phyloP scores from a whole-genome alignment of 208 protist species.

The Leishmania guyanensis region DNA sequence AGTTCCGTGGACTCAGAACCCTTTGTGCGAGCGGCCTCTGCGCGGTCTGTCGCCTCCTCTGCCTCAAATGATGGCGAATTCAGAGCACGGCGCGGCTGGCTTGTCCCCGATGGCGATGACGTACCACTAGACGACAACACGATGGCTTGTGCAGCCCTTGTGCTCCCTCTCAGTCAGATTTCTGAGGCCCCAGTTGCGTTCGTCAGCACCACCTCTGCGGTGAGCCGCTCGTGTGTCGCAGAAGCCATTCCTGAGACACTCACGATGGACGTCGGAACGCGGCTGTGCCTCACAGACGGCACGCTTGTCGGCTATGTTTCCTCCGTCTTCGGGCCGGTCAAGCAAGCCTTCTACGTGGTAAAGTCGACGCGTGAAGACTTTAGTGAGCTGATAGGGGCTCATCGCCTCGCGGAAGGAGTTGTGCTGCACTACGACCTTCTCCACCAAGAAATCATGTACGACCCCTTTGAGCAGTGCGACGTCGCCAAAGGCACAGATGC shows the following conservation, averaged over 20 bases:
- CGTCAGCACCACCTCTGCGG: slow-evolving; percentile 36
- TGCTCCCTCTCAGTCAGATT: slow-evolving; percentile 46
- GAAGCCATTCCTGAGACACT: slow-evolving; percentile 44
- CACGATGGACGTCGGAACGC: slow-evolving; percentile 67
- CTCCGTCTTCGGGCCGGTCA: slow-evolving; percentile 69
- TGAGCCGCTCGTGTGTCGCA: slow-evolving; percentile 43
- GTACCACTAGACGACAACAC: slow-evolving; percentile 16
- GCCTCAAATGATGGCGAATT: background rate
- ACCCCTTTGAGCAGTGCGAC: slow-evolving; percentile 61
- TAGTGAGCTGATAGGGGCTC: slow-evolving; percentile 9
- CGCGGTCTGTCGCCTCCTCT: slow-evolving; percentile 16
- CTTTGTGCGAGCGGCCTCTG: slow-evolving; percentile 33
- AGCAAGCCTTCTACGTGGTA: slow-evolving; percentile 57
- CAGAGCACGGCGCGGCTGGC: background rate
- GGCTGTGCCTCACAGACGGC: slow-evolving; percentile 67
- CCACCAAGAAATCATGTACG: slow-evolving; percentile 57
- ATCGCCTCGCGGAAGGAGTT: slow-evolving; percentile 22
- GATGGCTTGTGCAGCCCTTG: slow-evolving; percentile 4
- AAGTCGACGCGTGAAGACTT: slow-evolving; percentile 26
- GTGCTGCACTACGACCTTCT: slow-evolving; percentile 62
- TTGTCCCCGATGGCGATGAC: slow-evolving; percentile 28
- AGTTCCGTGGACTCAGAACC: slow-evolving; percentile 87
- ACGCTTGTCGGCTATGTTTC: slow-evolving; percentile 50
- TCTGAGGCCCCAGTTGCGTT: slow-evolving; percentile 60
- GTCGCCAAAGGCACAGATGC: slow-evolving; percentile 73